phyloP scores from a whole-genome alignment of 768 basidiomycete genomes.

The Vishniacozyma victoriae region DNA sequence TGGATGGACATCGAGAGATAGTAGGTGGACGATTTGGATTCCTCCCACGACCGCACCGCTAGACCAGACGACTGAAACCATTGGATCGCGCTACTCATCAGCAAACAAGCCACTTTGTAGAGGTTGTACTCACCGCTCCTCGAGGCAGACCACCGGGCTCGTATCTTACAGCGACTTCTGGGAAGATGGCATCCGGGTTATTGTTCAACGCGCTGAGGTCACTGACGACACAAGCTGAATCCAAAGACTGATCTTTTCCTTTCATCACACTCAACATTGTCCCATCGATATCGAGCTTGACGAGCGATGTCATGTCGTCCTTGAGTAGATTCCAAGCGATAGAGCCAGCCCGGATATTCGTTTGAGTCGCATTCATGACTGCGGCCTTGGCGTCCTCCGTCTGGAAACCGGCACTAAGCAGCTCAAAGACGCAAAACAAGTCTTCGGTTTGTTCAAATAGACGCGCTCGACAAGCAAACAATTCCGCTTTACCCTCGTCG shows the following conservation, averaged over 20 bases:
- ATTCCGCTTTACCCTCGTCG: constrained; percentile 52
- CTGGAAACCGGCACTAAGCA: constrained; percentile 62
- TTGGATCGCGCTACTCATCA: constrained; percentile 50
- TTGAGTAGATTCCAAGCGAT: constrained; percentile 90
- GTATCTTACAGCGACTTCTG: constrained; percentile 78
- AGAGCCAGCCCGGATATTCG: constrained; percentile 75
- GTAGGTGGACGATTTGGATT: constrained; percentile 77
- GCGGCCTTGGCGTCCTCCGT: constrained; percentile 65
- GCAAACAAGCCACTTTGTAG: background rate
- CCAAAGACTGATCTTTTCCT: constrained; percentile 79
- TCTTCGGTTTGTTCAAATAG: constrained; percentile 68
- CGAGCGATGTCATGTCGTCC: constrained; percentile 60
- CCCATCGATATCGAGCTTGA: constrained; percentile 75
- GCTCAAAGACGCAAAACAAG: constrained; percentile 77
- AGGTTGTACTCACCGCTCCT: background rate
- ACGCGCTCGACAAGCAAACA: constrained; percentile 66
- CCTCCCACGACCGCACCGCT: constrained; percentile 87
- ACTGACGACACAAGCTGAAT: constrained; percentile 66
- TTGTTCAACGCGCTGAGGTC: constrained; percentile 83
- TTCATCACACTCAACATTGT: constrained; percentile 77
- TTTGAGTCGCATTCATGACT: constrained; percentile 67
- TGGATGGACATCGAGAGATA: constrained; percentile 76
- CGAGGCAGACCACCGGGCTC: constrained; percentile 57
- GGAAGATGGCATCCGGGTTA: constrained; percentile 70
- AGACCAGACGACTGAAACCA: constrained; percentile 71